Conservation (phyloP, 2,329 filamentous ascomycete species). For the Fusarium cicatricum region DNA sequence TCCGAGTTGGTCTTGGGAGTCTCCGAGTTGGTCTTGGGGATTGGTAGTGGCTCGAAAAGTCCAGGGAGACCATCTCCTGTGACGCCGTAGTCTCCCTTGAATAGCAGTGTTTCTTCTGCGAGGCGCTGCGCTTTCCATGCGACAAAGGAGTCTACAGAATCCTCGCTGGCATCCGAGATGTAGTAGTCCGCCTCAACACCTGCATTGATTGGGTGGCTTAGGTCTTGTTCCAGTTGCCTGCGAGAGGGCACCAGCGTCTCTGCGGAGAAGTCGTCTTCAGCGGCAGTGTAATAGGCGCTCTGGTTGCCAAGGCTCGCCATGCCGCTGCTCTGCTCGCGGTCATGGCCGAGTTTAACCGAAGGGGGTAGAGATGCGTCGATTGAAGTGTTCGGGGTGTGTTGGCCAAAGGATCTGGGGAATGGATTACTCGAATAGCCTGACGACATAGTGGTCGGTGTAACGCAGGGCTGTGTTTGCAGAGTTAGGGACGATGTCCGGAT, state of each 20-base stretch:
- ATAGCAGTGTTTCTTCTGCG: constrained; percentile 40
- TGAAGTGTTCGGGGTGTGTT: constrained; percentile 57
- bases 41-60: constrained; percentile 36
- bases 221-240: constrained; percentile 9
- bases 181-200: constrained; percentile 15
- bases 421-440: constrained; percentile 51
- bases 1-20: constrained; percentile 4
- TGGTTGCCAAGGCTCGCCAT: constrained; percentile 3
- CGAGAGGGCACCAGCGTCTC: constrained; percentile 25
- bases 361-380: constrained; percentile 46
- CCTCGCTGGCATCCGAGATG: constrained; percentile 38
- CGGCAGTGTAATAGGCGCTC: constrained; percentile 15
- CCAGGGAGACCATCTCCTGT: constrained; percentile 40
- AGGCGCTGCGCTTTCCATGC: constrained; percentile 19
- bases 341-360: constrained; percentile 38
- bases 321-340: constrained; percentile 15
- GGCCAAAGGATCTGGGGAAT: constrained; percentile 51
- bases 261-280: constrained; percentile 29
- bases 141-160: constrained; percentile 43
- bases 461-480: constrained; percentile 51
- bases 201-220: constrained; percentile 3
- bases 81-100: constrained; percentile 40
- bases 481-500: constrained; percentile 47
- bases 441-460: constrained; percentile 41
- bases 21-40: constrained; percentile 7